Percentiles rank a stretch among this genome's conserved stretches.
These are phyloP conservation scores for Boletus rubroflammeus DNA, from an alignment of 768 basidiomycete species.

Conservation along the genomic window DNA sequence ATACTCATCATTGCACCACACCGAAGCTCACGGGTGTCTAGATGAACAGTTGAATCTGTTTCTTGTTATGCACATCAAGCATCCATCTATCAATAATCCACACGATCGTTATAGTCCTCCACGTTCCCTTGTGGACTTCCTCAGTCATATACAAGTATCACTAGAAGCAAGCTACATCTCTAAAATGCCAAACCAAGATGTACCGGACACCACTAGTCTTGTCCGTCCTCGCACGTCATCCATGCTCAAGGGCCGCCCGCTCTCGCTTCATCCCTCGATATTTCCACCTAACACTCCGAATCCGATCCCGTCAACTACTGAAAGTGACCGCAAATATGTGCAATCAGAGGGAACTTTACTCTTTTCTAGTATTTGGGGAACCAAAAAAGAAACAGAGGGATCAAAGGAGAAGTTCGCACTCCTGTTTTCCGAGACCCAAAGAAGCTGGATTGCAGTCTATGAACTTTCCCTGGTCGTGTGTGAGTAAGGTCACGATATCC, in stretches of 20 bases:
- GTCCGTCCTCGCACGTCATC: slow-evolving; percentile 57
- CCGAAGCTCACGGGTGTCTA: slow-evolving; percentile 28
- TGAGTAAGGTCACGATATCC: slow-evolving; percentile 39
- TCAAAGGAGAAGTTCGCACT: slow-evolving; percentile 59
- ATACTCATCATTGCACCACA: slow-evolving; percentile 4
- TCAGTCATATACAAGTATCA: slow-evolving; percentile 70
- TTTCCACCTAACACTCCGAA: slow-evolving; percentile 82
- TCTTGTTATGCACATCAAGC: slow-evolving; percentile 36
- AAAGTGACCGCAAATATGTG: slow-evolving; percentile 73
- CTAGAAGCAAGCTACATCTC: slow-evolving; percentile 82
- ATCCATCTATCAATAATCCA: slow-evolving; percentile 32
- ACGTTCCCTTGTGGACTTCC: slow-evolving; percentile 48
- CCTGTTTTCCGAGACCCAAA: slow-evolving; percentile 57
- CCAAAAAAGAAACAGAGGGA: slow-evolving; percentile 42
- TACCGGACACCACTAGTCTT: slow-evolving; percentile 36
- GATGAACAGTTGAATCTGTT: slow-evolving; percentile 56
- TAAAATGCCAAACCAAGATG: slow-evolving; percentile 35
- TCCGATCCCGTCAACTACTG: slow-evolving; percentile 71
- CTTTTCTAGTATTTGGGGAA: slow-evolving; percentile 70
- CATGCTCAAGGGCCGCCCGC: slow-evolving; percentile 33
- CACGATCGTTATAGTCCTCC: slow-evolving; percentile 29
- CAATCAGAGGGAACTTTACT: slow-evolving; percentile 75
- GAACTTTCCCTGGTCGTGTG: slow-evolving; percentile 73
- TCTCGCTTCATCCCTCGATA: slow-evolving; percentile 55
- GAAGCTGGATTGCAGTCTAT: slow-evolving; percentile 79